Percentiles rank a stretch among this genome's conserved stretches.
These are phyloP conservation scores for Fraxinus dipetala DNA, from an alignment of 305 asterid genomes.

Conservation along the genomic window DNA sequence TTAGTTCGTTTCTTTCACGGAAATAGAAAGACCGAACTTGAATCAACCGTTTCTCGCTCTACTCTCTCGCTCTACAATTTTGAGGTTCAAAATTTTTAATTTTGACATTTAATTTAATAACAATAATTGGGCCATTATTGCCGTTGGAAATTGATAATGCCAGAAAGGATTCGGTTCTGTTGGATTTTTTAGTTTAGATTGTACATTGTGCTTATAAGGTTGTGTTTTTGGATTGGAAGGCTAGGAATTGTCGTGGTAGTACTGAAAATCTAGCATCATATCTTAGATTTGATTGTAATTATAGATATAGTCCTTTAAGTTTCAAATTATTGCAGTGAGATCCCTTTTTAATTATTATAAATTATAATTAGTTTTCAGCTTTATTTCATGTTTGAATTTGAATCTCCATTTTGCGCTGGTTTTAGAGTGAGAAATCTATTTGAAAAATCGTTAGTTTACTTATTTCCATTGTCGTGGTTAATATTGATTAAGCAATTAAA, in stretches of 20 bases:
- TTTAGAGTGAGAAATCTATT: neutral
- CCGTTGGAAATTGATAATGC: conserved; percentile 39
- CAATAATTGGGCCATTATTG: conserved; percentile 33
- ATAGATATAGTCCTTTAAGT: neutral
- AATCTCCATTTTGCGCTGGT: neutral
- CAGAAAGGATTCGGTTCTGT: conserved; percentile 20
- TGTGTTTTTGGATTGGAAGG: conserved; percentile 25
- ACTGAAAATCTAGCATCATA: neutral
- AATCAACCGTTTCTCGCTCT: conserved; percentile 29
- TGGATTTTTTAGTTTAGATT: neutral
- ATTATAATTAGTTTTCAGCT: neutral
- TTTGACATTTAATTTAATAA: conserved; percentile 12
- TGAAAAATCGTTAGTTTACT: neutral
- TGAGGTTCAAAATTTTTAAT: conserved; percentile 31
- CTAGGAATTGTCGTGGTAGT: conserved; percentile 18
- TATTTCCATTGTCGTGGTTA: neutral
- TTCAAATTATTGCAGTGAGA: neutral
- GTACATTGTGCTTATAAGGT: neutral
- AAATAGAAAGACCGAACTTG: conserved; percentile 30
- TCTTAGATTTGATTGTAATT: conserved; percentile 4
- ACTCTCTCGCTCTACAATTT: conserved; percentile 17
- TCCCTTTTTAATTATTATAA: neutral
- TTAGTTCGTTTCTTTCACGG: conserved; percentile 6
- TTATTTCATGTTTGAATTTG: neutral
- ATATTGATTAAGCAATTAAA: neutral